Evolutionary conservation across 148 eudicot species (phyloP), one percentile per base, ranked within the genome.

Genomic region (Drosera capensis): DNA sequence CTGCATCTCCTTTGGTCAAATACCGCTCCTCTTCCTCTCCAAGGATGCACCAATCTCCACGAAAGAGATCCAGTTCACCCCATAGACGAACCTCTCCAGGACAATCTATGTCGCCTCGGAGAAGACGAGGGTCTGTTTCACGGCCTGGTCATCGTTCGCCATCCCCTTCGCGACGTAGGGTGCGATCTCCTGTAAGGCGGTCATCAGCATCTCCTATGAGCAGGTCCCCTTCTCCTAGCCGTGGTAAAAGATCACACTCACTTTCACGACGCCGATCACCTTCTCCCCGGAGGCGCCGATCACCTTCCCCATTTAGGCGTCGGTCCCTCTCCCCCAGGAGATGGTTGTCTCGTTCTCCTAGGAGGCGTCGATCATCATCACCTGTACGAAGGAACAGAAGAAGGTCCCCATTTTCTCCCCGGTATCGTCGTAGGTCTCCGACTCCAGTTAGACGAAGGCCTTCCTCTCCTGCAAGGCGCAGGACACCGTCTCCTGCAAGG

Each of bases 51-150:
- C 72, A 40, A 47, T 75, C 78, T 31, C 70, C 71, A 11, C 9
- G n/a, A 24, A 72, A 64, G 36, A 66, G 72, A 53, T 80, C 94
- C 51, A 18, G 53, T 51, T 46, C 93, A 44, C 93, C 99, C 46
- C 69, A 46, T 17, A 50, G 68, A 53, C 70, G 67, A 51, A 72
- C 22, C 20, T 48, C 71, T 8, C 54, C 70, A 25, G 44, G 62
- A 23, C 64, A 57, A 20, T 82, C 81, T 7, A 43, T 45, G 37
- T 70, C 75, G 40, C 75, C 75, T 16, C 57, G 57, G 38, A 60
- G 43, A 1, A 56, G 58, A 30, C 45, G 40, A 39, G 23, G 31
- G 23, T 34, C 57, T 16, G 23, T 20, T 13, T 53, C 57, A 25
- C 48, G 40, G 7, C 43, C 57, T 42, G 29, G 49, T n/a, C n/a